Base-by-base conservation (phyloP, 805 yeast species). In the Wickerhamomyces ciferrii region DNA sequence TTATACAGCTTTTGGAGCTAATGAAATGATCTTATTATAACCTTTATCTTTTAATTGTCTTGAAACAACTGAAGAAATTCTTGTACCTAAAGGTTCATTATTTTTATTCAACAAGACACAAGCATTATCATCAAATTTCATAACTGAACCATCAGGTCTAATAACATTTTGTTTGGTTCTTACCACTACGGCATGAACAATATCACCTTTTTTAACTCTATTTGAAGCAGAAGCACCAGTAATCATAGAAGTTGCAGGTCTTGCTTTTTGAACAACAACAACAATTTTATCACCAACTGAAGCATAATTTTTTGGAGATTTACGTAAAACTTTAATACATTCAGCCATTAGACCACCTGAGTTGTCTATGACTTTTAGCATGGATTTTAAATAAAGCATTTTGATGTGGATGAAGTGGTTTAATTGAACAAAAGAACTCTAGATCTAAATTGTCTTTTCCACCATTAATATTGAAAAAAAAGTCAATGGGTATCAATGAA, bases 331-430 rank as follows among this genome's bases (percentile, higher is more conserved):
- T 67, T 92, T 92, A 73, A 94, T 90, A 66, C 98, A 94, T 68
- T 94, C 98, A 15, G 86, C 98, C 50, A 90, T 68, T 65, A 86
- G 87, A 3, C 97, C 99, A 25, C 98, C 96, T 20, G 96, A 85
- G 75, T 92, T 92, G 69, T 92, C 99, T 51, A 92, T 87, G 53
- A 91, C 96, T 65, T 86, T 91, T 45, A 90, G 70, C 66, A 94
- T 72, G 15, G 96, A 75, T 71, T 92, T 92, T 60, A 92, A 78
- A 69, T 88, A 89, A 45, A 92, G 81, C 99, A 92, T 92, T 27
- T 17, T 31, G 15, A 6, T 7, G 27, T 10, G 10, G 10, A 7
- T 24, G 10, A 24, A 7, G 27, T 6, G 27, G 27, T 6, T 24
- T 24, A 10, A 10, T 24, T 7, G 6, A 7, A 24, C 27, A 24